phyloP scores from a whole-genome alignment of 352 stramenopile genomes.

The Phytopythium sindhum region DNA sequence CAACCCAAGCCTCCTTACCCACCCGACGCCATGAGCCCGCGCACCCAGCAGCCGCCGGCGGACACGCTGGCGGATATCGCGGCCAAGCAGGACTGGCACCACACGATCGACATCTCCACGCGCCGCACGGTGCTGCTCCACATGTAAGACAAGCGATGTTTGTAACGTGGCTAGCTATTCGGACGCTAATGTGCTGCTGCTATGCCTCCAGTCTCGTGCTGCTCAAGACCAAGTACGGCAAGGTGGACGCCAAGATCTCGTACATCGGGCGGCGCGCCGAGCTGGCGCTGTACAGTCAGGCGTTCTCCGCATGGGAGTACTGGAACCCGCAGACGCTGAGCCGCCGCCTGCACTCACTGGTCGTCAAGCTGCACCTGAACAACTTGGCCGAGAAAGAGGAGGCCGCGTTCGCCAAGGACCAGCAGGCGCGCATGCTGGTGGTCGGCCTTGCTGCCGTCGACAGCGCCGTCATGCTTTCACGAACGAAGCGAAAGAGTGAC shows the following conservation, averaged over 20 bases:
- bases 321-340: conserved; percentile 55
- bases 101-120: conserved; percentile 29
- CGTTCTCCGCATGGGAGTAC: conserved; percentile 49
- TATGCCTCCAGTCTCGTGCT: too few species aligned
- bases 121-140: conserved; percentile 52
- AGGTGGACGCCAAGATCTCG: conserved; percentile 55
- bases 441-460: not conserved
- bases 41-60: conserved; percentile 5
- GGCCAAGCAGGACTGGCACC: conserved; percentile 39
- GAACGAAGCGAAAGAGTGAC: conserved; percentile 21
- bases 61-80: conserved; percentile 1
- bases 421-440: conserved; percentile 10
- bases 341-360: conserved; percentile 47
- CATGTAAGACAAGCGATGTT: too few species aligned
- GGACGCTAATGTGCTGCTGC: too few species aligned
- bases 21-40: conserved; percentile 23
- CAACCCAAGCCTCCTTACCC: too few species aligned
- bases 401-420: conserved; percentile 20
- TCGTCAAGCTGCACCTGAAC: conserved; percentile 62
- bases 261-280: conserved; percentile 57
- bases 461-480: not conserved
- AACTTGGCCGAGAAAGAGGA: conserved; percentile 39
- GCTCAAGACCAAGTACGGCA: conserved; percentile 62
- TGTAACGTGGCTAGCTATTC: too few species aligned
- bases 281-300: conserved; percentile 50